phyloP scores from a whole-genome alignment of 441 rosid genomes.

The Manihot esculenta region DNA sequence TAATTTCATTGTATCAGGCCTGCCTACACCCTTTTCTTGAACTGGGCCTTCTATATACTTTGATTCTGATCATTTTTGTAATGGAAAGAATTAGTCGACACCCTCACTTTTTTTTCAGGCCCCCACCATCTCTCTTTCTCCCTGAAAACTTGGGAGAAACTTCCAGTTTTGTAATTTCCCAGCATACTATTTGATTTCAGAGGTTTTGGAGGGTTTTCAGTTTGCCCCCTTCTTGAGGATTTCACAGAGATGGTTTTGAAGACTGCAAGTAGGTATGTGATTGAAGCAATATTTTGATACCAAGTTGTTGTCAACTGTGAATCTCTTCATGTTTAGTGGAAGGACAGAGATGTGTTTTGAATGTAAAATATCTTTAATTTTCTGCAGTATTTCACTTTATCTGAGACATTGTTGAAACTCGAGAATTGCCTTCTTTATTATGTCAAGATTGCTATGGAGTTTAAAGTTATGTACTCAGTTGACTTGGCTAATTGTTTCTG shows the following conservation, averaged over 20 bases:
- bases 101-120: not conserved
- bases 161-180: not conserved
- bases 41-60: constrained; percentile 4
- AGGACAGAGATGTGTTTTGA: constrained; percentile 9
- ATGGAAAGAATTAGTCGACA: not conserved
- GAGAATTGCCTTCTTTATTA: not conserved
- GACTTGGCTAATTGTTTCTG: not conserved
- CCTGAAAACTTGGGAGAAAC: constrained; percentile 5
- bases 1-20: constrained; percentile 28
- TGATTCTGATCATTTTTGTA: constrained; percentile 12
- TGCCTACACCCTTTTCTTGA: constrained; percentile 9
- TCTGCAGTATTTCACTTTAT: not conserved
- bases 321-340: constrained; percentile 9
- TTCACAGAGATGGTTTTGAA: constrained; percentile 3
- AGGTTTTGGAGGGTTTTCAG: constrained; percentile 15
- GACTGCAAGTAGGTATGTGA: constrained; percentile 6
- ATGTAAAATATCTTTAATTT: constrained; percentile 5
- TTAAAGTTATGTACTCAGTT: not conserved
- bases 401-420: not conserved
- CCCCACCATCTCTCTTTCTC: not conserved
- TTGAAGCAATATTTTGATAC: constrained; percentile 6
- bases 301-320: constrained; percentile 8
- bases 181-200: constrained; percentile 18
- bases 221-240: not conserved
- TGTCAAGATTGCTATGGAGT: constrained; percentile 5